Base-by-base conservation (phyloP, 768 basidiomycete species). In the Phylloporus sp. region DNA sequence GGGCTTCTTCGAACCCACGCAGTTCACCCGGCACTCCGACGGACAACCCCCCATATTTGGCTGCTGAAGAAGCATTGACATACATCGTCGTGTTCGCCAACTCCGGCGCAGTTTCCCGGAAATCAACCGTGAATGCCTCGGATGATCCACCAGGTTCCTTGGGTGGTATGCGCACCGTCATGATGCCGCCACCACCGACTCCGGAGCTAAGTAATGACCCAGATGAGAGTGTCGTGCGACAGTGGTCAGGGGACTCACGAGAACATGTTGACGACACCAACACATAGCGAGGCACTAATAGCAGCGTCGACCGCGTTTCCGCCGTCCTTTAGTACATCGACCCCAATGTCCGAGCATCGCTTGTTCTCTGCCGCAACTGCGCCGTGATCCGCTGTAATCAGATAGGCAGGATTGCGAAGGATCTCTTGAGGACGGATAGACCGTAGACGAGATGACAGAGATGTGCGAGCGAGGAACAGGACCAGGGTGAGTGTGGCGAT, bases 21-120 rank as follows among this genome's bases (percentile, higher is more conserved):
- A 98, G 66, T 71, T 98, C 95, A 9, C 95, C 89, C 1, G 97
- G 97, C 0, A 97, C 86, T 22, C 81, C 95, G n/a, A 95, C 81
- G 6, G 92, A 69, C 48, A 97, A 72, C 4, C 97, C 95, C 4
- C 97, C 95, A 50, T 76, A 82, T 51, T 60, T 73, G 16, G 91
- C 75, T 3, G 75, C 70, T 5, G 66, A 56, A 3, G 88, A 75
- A 38, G 82, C 66, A 12, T 76, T 70, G 29, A 70, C 60, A 70
- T 82, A 97, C 94, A 97, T 97, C 5, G 83, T 83, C 35, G 74
- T 67, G 62, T 86, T 88, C 6, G 92, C 75, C 29, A 80, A 68
- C 0, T 77, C 79, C 0, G 95, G 92, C 1, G 88, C 91, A 0
- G 82, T 85, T 69, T 97, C 95, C 38, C 95, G 81, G 66, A 91